Evolutionary conservation across 768 basidiomycete genomes (phyloP).

Genomic region (Phlebiopsis flavidoalba): DNA sequence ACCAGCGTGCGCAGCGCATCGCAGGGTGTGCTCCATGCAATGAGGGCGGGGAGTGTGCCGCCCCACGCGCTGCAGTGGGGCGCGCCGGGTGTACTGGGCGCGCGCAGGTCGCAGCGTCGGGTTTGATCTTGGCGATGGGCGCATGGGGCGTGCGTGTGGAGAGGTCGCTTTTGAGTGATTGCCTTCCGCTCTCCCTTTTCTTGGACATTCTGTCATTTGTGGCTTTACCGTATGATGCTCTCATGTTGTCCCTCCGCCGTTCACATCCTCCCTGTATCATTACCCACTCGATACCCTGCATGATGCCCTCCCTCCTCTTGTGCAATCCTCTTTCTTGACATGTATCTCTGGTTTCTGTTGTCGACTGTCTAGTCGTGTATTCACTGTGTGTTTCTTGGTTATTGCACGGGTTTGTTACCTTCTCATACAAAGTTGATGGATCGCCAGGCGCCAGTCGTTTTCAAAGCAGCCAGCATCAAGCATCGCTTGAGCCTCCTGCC

Average conservation of each 20-base stretch:
- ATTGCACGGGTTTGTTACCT: background rate
- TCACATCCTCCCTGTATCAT: background rate
- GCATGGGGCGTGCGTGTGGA: background rate
- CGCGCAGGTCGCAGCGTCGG: slow-evolving; percentile 8
- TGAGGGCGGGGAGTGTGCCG: slow-evolving; percentile 21
- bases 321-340: background rate
- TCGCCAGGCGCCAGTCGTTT: too few species aligned
- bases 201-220: too few species aligned
- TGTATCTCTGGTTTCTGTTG: background rate
- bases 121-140: background rate
- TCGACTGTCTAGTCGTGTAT: background rate
- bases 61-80: slow-evolving; percentile 14
- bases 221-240: too few species aligned
- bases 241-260: too few species aligned
- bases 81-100: background rate
- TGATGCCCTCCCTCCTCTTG: background rate
- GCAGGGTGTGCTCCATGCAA: slow-evolving; percentile 1
- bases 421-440: too few species aligned
- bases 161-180: background rate
- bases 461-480: too few species aligned
- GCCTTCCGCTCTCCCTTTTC: too few species aligned
- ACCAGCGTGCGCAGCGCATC: slow-evolving; percentile 3
- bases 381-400: background rate
- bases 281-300: background rate
- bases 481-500: too few species aligned